Base-by-base conservation (phyloP, 2,329 filamentous ascomycete species). In the Neurospora sp. region DNA sequence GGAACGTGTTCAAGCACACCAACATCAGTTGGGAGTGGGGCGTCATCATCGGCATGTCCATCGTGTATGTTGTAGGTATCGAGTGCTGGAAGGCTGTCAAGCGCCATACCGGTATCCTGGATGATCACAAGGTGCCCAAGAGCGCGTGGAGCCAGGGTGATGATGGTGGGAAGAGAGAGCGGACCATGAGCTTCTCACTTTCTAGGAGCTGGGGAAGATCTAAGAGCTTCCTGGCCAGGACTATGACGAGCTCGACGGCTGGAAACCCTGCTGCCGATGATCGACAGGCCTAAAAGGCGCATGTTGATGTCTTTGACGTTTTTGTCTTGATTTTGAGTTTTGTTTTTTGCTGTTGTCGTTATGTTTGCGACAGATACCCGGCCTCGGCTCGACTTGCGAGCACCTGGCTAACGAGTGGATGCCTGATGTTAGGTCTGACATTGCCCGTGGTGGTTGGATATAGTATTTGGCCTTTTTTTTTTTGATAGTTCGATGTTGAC, bases 11-110 rank as follows among this genome's bases (percentile, higher is more conserved):
- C 83, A 90, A 91, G 81, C 91, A 93, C 80, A 84, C 81, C 8
- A 84, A 83, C 19, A 92, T 93, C 74, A 84, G 82, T 19, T 93
- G 91, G 91, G 91, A 93, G 77, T 93, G 90, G 91, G 87, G 85
- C 1, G 82, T 93, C 6, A 86, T 90, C 0, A 82, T 92, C 39
- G 85, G 88, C 23, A 87, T 87, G 70, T 85, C 89, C 0, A 73
- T 89, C 12, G 76, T 92, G 4, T 93, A 90, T 76, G 85, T 93
- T 66, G 78, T 83, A 0, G 89, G 89, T 36, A 84, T 92, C 52
- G 91, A 94, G 82, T 78, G 81, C 10, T 94, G 91, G 90, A 93
- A 93, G 81, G 84, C 85, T 75, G 78, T 80, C 71, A 93, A 93
- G 86, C 83, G 91, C 67, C 75, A 77, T 65, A 83, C 84, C 74